phyloP scores from a whole-genome alignment of 805 yeast genomes.

The Saccharomycopsis capsularis region DNA sequence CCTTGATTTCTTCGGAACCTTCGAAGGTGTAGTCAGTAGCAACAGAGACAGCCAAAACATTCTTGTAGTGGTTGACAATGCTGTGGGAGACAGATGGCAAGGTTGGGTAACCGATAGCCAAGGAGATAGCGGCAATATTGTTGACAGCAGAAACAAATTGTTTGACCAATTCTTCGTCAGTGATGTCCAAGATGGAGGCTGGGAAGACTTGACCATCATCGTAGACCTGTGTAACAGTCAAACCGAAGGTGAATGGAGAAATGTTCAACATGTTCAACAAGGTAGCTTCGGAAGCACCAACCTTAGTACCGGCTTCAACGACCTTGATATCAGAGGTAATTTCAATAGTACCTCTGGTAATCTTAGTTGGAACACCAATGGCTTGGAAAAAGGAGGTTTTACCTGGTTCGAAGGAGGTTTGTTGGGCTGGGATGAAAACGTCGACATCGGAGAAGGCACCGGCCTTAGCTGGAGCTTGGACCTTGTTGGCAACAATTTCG shows the following conservation, averaged over 20 bases:
- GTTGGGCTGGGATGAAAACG: slow-evolving; percentile 97
- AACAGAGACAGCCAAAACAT: slow-evolving; percentile 93
- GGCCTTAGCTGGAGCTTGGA: slow-evolving; percentile 99
- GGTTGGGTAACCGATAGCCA: slow-evolving; percentile 99
- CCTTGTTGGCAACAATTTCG: slow-evolving; percentile 80
- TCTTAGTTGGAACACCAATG: slow-evolving; percentile 99
- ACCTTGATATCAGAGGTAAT: slow-evolving; percentile 95
- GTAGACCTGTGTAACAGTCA: slow-evolving; percentile 93
- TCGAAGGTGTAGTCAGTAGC: slow-evolving; percentile 99
- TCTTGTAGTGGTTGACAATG: slow-evolving; percentile 98
- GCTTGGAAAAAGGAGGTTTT: slow-evolving; percentile 99
- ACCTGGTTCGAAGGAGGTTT: slow-evolving; percentile 99
- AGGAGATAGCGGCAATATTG: slow-evolving; percentile 91
- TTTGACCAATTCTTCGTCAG: slow-evolving; percentile 89
- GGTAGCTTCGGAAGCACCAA: slow-evolving; percentile 99
- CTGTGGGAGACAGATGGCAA: slow-evolving; percentile 99
- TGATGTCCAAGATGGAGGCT: slow-evolving; percentile 92
- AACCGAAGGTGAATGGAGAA: slow-evolving; percentile 99
- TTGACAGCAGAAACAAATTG: slow-evolving; percentile 90
- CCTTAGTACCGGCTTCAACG: slow-evolving; percentile 77
- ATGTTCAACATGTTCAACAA: slow-evolving; percentile 98
- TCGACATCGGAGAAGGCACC: slow-evolving; percentile 99
- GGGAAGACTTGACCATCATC: slow-evolving; percentile 99
- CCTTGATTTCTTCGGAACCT: slow-evolving; percentile 98
- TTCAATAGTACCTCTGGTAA: slow-evolving; percentile 99